These are phyloP conservation scores for Ensete ventricosum DNA, from an alignment of 176 grass and related monocot species.

Conservation along the genomic window DNA sequence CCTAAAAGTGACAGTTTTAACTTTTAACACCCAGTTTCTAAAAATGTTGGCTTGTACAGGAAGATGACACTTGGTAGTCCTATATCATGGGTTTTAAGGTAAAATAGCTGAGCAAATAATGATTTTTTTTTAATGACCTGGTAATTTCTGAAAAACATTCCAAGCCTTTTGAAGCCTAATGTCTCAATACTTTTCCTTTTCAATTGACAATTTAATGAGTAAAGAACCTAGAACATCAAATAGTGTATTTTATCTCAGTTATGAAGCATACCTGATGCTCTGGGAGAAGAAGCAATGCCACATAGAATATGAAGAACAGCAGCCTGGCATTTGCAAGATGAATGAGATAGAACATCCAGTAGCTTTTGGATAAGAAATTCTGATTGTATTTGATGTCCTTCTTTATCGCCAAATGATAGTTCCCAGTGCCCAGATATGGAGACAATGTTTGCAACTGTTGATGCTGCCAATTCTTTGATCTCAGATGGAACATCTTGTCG, in stretches of 20 bases:
- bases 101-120: too few species aligned
- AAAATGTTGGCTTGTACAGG: too few species aligned
- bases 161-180: too few species aligned
- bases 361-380: constrained; percentile 8
- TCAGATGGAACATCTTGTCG: background rate
- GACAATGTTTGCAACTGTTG: constrained; percentile 1
- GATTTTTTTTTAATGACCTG: too few species aligned
- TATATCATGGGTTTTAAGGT: too few species aligned
- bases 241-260: background rate
- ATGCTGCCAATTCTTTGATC: constrained; percentile 15
- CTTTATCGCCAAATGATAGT: constrained; percentile 10
- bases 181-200: too few species aligned
- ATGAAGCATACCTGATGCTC: constrained; percentile 6
- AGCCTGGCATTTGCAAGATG: constrained; percentile 8
- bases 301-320: constrained; percentile 18
- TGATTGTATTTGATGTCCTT: constrained; percentile 12
- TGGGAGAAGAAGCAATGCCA: constrained; percentile 14
- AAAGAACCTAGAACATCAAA: too few species aligned
- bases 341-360: constrained; percentile 6
- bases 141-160: too few species aligned
- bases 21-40: too few species aligned
- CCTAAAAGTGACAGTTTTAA: too few species aligned
- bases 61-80: too few species aligned
- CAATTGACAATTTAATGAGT: too few species aligned
- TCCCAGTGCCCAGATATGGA: constrained; percentile 17